A percentile compares a stretch with the other conserved stretches of the same genome.
Evolutionary conservation across 1,284 basidiomycete genomes (phyloP).

Genomic region (Sanghuangporus sanghuang): DNA sequence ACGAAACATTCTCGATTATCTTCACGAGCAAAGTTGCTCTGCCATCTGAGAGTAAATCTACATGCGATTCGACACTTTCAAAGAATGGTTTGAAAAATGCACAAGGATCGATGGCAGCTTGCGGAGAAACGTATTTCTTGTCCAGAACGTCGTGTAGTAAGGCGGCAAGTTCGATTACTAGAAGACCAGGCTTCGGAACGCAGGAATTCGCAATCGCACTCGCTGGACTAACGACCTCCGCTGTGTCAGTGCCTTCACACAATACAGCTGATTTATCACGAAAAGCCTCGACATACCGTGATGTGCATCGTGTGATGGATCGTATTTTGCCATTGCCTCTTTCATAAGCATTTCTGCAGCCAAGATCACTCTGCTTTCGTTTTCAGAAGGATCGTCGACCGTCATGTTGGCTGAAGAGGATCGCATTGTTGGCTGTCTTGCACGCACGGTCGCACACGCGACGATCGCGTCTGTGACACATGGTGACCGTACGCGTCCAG

Average conservation of each 20-base stretch:
- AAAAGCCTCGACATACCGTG: constrained; percentile 58
- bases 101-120: constrained; percentile 55
- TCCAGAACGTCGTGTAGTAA: constrained; percentile 83
- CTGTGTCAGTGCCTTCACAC: constrained; percentile 1
- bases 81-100: constrained; percentile 68
- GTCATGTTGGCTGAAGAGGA: not conserved
- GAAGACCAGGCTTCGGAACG: constrained; percentile 49
- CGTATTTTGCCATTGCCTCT: constrained; percentile 77
- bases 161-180: constrained; percentile 42
- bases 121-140: constrained; percentile 65
- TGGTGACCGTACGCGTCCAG: too few species aligned
- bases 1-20: constrained; percentile 81
- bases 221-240: constrained; percentile 58
- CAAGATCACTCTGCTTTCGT: not conserved
- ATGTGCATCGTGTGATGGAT: constrained; percentile 85
- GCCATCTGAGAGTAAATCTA: constrained; percentile 57
- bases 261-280: not conserved
- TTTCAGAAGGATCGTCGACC: constrained; percentile 3
- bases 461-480: not conserved
- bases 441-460: too few species aligned
- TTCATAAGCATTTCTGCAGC: constrained; percentile 39
- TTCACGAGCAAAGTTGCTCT: constrained; percentile 49
- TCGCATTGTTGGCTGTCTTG: not conserved
- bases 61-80: constrained; percentile 32
- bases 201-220: constrained; percentile 56